Percentiles rank a stretch among this genome's conserved stretches.
phyloP scores from a whole-genome alignment of 768 basidiomycete species.

The Russula earlei region DNA sequence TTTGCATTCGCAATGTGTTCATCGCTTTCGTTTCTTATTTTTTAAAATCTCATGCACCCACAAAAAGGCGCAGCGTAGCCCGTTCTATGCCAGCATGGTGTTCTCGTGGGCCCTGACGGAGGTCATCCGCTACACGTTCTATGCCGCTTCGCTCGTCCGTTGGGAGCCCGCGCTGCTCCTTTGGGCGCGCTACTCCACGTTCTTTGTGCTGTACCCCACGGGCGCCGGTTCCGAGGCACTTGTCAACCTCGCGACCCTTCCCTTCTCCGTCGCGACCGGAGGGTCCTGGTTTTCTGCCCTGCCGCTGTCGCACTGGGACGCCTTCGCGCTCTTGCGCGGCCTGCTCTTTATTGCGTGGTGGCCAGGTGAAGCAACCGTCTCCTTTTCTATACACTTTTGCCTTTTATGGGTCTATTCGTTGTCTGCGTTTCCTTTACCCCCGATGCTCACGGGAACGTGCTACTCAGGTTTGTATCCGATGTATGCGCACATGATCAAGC shows the following conservation, averaged over 20 bases:
- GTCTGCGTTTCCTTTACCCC: background rate
- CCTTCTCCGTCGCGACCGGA: constrained; percentile 31
- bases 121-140: constrained; percentile 85
- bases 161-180: constrained; percentile 40
- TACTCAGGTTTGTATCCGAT: constrained; percentile 38
- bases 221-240: constrained; percentile 89
- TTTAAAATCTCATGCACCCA: too few species aligned
- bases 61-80: constrained; percentile 58
- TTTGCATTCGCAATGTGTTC: too few species aligned
- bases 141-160: constrained; percentile 58
- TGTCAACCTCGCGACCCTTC: constrained; percentile 70
- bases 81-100: constrained; percentile 85
- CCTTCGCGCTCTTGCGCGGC: constrained; percentile 31
- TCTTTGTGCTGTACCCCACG: constrained; percentile 87
- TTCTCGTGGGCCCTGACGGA: constrained; percentile 90
- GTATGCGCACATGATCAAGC: constrained; percentile 52
- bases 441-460: background rate
- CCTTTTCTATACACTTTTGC: background rate
- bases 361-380: constrained; percentile 54
- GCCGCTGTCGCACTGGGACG: constrained; percentile 32
- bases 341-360: constrained; percentile 75
- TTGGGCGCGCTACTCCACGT: constrained; percentile 83
- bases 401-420: background rate
- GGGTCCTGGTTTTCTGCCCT: background rate
- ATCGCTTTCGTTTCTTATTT: too few species aligned